Conservation (phyloP, 139 green algal genomes). For the Chlorella sorokiniana region DNA sequence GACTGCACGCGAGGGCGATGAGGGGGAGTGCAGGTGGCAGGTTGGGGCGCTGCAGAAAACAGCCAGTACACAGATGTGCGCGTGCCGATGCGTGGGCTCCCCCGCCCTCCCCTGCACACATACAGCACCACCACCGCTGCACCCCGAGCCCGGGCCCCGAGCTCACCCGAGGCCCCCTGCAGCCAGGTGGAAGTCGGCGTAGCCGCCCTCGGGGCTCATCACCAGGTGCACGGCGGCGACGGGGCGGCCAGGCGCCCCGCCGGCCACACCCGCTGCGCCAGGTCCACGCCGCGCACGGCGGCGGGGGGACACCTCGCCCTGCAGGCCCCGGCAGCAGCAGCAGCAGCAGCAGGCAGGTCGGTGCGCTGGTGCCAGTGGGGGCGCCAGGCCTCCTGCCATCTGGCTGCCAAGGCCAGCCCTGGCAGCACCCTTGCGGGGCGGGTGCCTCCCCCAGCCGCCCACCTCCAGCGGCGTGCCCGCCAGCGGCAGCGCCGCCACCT, state of each 20-base stretch:
- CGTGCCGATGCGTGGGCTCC: too few species aligned
- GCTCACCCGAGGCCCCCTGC: neutral
- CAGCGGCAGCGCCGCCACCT: constrained; percentile 26
- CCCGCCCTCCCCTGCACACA: too few species aligned
- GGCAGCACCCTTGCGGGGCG: too few species aligned
- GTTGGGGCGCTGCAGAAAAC: neutral
- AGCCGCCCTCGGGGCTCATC: constrained; percentile 30
- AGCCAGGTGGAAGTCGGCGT: constrained; percentile 31
- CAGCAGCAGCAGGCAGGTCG: too few species aligned
- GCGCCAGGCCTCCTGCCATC: too few species aligned
- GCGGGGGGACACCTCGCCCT: constrained; percentile 30
- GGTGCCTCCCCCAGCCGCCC: neutral
- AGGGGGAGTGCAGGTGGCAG: neutral
- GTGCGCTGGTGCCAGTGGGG: too few species aligned
- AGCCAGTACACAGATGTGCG: neutral
- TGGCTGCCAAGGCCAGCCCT: too few species aligned
- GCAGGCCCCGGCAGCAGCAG: too few species aligned
- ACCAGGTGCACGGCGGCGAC: neutral
- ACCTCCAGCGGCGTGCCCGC: constrained; percentile 30
- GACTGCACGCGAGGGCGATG: neutral
- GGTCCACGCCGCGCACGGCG: constrained; percentile 36
- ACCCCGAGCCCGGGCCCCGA: neutral
- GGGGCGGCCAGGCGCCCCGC: neutral
- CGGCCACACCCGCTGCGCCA: constrained; percentile 30
- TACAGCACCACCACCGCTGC: neutral